Evolutionary conservation across 257 asterid genomes (phyloP), one percentile per base, ranked within the genome.

Genomic region (Cinchona pubescens): DNA sequence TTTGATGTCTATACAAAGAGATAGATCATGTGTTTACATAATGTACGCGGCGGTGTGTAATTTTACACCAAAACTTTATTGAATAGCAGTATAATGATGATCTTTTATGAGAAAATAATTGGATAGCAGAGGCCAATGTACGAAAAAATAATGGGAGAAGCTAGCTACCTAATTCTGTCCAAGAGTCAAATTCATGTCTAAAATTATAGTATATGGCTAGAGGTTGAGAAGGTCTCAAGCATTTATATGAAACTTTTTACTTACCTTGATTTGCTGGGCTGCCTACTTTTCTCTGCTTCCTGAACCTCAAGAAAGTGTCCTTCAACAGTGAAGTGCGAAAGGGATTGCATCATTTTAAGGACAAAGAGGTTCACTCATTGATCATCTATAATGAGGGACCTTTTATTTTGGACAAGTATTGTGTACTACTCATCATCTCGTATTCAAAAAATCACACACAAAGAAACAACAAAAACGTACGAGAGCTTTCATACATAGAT

Each of bases 81-180:
- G 59, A 6, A 27, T 19, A 51, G 27, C 27, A 51, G n/a, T n/a
- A n/a, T n/a, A n/a, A 51, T 6, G 58, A n/a, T 27, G 43, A 48
- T 2, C 30, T 40, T 25, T 38, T 12, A 37, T 56, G 27, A 19
- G 16, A 11, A 55, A 72, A 72, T 72, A 72, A 58, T 56, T 59
- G 68, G 68, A 55, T 13, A n/a, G 19, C 25, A 65, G 40, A 43
- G 58, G n/a, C 72, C 51, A 68, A 43, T 14, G 67, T 58, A 60
- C 76, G 27, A 7, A 71, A 14, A 12, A 14, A 30, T 53, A 55
- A 71, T 56, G 38, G 56, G 67, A 11, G 51, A 66, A 13, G 7
- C 14, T n/a, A n/a, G n/a, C n/a, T n/a, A n/a, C n/a, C n/a, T n/a
- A n/a, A n/a, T 12, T 68, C 16, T 27, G 21, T 25, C 49, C 72